These are phyloP conservation scores for Aspergillus thermomutatus DNA, from an alignment of 2,329 filamentous ascomycete genomes.

Conservation along the genomic window DNA sequence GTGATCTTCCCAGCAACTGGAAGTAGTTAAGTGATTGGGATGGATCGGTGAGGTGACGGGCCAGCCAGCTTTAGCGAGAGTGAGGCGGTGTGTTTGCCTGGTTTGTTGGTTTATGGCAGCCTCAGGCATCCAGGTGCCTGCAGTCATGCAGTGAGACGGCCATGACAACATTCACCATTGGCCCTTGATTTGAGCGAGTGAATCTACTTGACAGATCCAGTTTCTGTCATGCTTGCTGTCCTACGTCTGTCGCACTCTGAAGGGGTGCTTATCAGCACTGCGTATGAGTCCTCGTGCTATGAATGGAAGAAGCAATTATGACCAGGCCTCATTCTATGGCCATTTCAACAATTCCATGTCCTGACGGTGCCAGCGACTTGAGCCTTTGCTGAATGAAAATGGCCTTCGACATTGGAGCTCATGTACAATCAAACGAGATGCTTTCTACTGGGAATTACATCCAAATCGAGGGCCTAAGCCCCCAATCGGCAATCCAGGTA, in stretches of 20 bases:
- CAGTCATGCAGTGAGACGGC: no score
- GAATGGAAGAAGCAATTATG: neutral
- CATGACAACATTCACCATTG: neutral
- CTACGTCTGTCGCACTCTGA: neutral
- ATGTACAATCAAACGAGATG: no score
- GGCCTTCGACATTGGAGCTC: no score
- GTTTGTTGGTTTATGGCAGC: constrained; percentile 7
- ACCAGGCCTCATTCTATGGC: neutral
- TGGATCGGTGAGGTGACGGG: constrained; percentile 25
- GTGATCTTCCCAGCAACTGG: constrained; percentile 20
- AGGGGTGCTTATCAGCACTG: neutral
- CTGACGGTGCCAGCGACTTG: neutral
- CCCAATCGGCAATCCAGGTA: neutral
- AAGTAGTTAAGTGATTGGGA: constrained; percentile 10
- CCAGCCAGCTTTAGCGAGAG: constrained; percentile 23
- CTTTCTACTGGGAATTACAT: no score
- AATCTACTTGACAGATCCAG: no score
- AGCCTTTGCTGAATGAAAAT: no score
- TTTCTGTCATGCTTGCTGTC: neutral
- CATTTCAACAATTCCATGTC: neutral
- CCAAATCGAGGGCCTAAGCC: no score
- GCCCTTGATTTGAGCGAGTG: neutral
- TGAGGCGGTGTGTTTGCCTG: constrained; percentile 19
- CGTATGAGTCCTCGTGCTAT: neutral
- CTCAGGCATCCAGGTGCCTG: constrained; percentile 10